phyloP scores from a whole-genome alignment of 768 basidiomycete species.

The Macrolepiota fuliginosa region DNA sequence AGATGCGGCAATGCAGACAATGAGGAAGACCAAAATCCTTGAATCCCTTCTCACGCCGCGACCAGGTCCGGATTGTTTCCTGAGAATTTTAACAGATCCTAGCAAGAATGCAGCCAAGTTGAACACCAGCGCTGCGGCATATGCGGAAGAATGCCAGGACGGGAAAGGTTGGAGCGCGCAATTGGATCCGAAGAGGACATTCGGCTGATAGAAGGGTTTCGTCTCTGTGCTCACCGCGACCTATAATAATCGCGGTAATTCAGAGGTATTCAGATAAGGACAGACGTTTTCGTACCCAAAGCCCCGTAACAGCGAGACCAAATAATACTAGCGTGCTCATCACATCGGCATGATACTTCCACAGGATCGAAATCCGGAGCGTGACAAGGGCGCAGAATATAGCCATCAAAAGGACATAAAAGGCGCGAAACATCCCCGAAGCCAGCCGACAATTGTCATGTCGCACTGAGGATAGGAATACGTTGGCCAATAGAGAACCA shows the following conservation, averaged over 20 bases:
- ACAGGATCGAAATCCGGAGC: constrained; percentile 31
- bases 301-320: constrained; percentile 20
- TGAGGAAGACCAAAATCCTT: not conserved
- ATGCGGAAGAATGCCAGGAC: constrained; percentile 31
- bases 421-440: constrained; percentile 26
- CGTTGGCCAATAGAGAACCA: constrained; percentile 24
- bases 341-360: constrained; percentile 22
- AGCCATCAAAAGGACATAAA: constrained; percentile 25
- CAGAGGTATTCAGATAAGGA: not conserved
- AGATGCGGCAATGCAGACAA: constrained; percentile 24
- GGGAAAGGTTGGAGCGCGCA: constrained; percentile 30
- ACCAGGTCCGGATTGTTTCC: not conserved
- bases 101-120: not conserved
- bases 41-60: not conserved
- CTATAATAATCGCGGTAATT: constrained; percentile 15
- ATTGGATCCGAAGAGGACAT: constrained; percentile 29
- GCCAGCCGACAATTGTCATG: constrained; percentile 28
- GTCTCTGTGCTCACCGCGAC: constrained; percentile 30
- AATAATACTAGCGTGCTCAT: constrained; percentile 23
- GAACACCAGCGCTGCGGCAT: constrained; percentile 17
- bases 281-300: constrained; percentile 25
- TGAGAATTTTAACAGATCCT: not conserved
- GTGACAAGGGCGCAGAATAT: constrained; percentile 31
- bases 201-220: constrained; percentile 21
- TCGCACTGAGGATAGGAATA: constrained; percentile 27